Conservation (phyloP, 2,329 filamentous ascomycete genomes). For the Tolypocladium album region DNA sequence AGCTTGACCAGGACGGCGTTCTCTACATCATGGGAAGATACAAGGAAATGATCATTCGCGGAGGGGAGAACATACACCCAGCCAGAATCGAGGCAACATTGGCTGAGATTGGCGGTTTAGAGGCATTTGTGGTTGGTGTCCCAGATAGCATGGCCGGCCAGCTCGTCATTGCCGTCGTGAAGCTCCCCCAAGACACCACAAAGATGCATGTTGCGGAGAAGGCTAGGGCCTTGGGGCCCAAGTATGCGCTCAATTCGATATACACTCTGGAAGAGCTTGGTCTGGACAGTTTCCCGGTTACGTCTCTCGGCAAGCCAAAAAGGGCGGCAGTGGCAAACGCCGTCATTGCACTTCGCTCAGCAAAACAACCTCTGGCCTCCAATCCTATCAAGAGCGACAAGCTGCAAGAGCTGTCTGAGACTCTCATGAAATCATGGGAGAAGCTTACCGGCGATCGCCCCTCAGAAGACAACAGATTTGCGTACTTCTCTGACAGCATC, state of each 20-base stretch:
- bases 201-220: constrained; percentile 21
- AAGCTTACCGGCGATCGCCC: constrained; percentile 17
- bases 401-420: constrained; percentile 5
- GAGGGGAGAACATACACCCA: constrained; percentile 33
- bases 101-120: constrained; percentile 19
- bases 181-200: constrained; percentile 16
- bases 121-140: constrained; percentile 30
- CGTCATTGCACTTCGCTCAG: constrained; percentile 8
- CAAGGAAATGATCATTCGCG: constrained; percentile 34
- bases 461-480: constrained; percentile 11
- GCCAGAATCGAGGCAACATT: constrained; percentile 24
- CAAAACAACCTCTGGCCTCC: not conserved
- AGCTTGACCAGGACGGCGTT: constrained; percentile 24
- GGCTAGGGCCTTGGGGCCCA: constrained; percentile 20
- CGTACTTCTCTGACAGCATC: constrained; percentile 24
- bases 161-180: constrained; percentile 33
- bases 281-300: constrained; percentile 25
- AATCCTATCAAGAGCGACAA: not conserved
- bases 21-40: constrained; percentile 29
- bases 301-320: constrained; percentile 32
- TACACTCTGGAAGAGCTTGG: constrained; percentile 30
- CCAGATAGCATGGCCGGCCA: constrained; percentile 34
- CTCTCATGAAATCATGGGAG: constrained; percentile 17
- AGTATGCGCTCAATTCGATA: constrained; percentile 27
- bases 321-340: constrained; percentile 23